Evolutionary conservation across 2,329 filamentous ascomycete genomes (phyloP), one percentile per base, ranked within the genome.

Genomic region (Alternaria sp.): DNA sequence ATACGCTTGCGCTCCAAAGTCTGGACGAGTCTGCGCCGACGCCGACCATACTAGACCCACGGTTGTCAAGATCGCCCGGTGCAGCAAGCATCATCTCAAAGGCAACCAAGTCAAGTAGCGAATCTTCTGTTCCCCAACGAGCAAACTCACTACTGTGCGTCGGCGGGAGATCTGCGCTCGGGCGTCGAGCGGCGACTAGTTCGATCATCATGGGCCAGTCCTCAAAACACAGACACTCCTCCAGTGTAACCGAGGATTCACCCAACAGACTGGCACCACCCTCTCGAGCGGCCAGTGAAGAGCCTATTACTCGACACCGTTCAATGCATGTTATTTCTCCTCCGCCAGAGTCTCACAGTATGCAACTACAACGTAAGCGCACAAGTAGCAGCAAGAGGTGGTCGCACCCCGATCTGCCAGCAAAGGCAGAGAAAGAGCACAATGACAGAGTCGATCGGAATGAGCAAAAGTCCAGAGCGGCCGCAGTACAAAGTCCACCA

Each of bases 381-480:
- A 72, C 71, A 22, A 59, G 71, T 18, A 78, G 78, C 61, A 78
- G 75, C 66, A 80, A 76, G 65, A 76, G 72, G 57, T 76, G 77
- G 78, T 74, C 75, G 44, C 69, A 82, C 65, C 79, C 79, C 10
- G 79, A 81, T 60, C 46, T 81, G 18, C 78, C 78, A n/a, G 70
- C 73, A 8, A 76, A 78, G 50, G 74, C 72, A 45, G 78, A 81
- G 48, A 73, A 74, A 51, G 65, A 57, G 48, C 75, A 79, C 65
- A 80, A 77, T 54, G 73, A 70, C 22, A 74, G 69, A 38, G 55
- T 75, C 11, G 72, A 75, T 8, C 62, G 62, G 4, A 59, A 59
- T 27, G 66, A 74, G 38, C 69, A 72, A n/a, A 62, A 63, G 43
- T 43, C 52, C 18, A 54, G 50, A 51, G 54, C 62, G 6, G 57